Evolutionary conservation across 345 rosid species (phyloP), one percentile per base, ranked within the genome.

Genomic region (Gossypium sturtianum): DNA sequence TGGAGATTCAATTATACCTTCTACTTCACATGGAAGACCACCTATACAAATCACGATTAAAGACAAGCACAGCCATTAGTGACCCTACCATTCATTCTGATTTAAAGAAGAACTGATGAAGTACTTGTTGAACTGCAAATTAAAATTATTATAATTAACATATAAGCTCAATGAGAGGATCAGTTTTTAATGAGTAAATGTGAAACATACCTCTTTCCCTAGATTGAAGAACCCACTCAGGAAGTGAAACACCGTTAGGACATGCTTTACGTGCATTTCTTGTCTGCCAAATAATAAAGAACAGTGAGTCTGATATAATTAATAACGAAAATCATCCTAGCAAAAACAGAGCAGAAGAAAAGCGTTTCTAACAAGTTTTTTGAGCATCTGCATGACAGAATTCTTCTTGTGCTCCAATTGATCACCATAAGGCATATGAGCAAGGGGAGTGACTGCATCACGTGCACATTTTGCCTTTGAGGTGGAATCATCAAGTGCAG

Each of bases 251-350:
- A 47, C 96, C 98, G 81, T 78, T 83, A 6, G 94, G 98, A 83
- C 99, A 95, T 71, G 94, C 98, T 86, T 90, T 93, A 61, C 97
- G 97, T 11, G 97, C 89, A 76, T 84, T 93, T 80, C 93, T 89
- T 45, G 99, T 89, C 99, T 93, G 92, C 81, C 80, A 78, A 56
- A 47, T 73, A 65, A 76, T 68, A 63, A 71, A 11, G 66, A 65
- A 11, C 76, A 43, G 74, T 83, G 73, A 84, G 62, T 71, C 61
- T 54, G 47, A 47, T 47, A 62, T 74, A 76, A 74, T 23, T 62
- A 6, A 60, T 27, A 66, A 34, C 3, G 57, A 34, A 69, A 48
- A 17, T 60, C 20, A 75, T 20, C 54, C 65, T 43, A 19, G 43
- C 2, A 20, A 23, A 9, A 43, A 56, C 67, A 10, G 9, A 66